Base-by-base conservation (phyloP, 805 yeast genomes). In the Allodekkera sacchari region DNA sequence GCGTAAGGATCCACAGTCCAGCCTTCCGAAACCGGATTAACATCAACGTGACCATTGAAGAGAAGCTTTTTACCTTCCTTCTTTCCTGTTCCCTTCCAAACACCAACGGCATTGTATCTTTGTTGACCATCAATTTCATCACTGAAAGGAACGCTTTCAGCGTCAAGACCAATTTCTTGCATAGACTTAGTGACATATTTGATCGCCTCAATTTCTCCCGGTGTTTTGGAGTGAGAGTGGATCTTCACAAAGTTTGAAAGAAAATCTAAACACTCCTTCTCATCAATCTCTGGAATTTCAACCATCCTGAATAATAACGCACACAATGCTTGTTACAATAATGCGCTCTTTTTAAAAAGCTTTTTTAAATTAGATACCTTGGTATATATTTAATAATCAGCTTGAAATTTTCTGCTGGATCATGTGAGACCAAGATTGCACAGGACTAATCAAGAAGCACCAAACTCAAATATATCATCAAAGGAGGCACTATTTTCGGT, bases 11-110 rank as follows among this genome's bases (percentile, higher is more conserved):
- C 55, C 10, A 52, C 51, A 8, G 57, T 52, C 57, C 55, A 52
- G 9, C 55, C 57, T 30, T 52, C 57, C 8, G 48, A 43, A 9
- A 50, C 52, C 11, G 57, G 57, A 31, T 52, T 52, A 22, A 48
- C 53, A 35, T 52, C 57, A 7, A 52, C 57, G 38, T 52, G 57
- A 16, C 57, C 57, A 29, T 52, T 52, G 45, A 52, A 52, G 4
- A 52, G 43, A 18, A 52, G 41, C 18, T 43, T 47, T 28, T 42
- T 48, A 10, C 43, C 40, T 3, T 22, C 22, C 10, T 26, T 32
- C 27, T 42, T 41, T 8, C 39, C 45, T 4, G 52, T 45, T 10
- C 55, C 57, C 27, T 42, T 36, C 57, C 57, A 52, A 8, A 46
- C 44, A 5, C 57, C 57, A 14, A 52, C 44, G 7, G 55, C 43